These are phyloP conservation scores for Fusarium penzigii DNA, from an alignment of 2,329 filamentous ascomycete species.

Conservation along the genomic window DNA sequence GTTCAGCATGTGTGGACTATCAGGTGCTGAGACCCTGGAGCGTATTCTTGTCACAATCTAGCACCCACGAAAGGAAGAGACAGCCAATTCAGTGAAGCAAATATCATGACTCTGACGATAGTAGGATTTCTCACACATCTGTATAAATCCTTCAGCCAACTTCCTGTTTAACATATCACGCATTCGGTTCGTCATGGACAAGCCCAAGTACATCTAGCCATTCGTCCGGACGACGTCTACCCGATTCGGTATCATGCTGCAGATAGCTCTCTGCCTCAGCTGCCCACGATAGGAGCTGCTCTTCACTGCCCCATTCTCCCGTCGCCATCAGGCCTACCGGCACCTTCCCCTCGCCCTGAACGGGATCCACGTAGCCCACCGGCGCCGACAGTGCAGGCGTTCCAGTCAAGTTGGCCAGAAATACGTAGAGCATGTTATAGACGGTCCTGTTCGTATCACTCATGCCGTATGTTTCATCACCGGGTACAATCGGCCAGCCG, in stretches of 20 bases:
- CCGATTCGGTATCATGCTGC: slow-evolving; percentile 47
- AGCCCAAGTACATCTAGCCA: slow-evolving; percentile 59
- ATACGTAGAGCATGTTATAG: slow-evolving; percentile 83
- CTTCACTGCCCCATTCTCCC: slow-evolving; percentile 68
- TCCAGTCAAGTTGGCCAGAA: slow-evolving; percentile 80
- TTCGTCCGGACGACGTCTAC: slow-evolving; percentile 50
- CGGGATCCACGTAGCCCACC: slow-evolving; percentile 67
- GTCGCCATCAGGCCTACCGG: slow-evolving; percentile 64
- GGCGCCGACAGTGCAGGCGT: slow-evolving; percentile 75
- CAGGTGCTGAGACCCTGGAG: too few relatives aligned
- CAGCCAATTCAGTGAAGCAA: neutral
- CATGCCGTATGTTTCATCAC: slow-evolving; percentile 69
- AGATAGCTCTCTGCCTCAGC: slow-evolving; percentile 58
- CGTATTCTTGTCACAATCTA: too few relatives aligned
- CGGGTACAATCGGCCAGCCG: slow-evolving; percentile 67
- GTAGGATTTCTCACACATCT: neutral
- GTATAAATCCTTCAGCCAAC: neutral
- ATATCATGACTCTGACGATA: neutral
- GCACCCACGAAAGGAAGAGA: neutral
- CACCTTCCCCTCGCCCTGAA: slow-evolving; percentile 58
- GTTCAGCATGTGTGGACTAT: neutral
- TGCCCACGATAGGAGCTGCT: slow-evolving; percentile 62
- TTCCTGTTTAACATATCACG: neutral
- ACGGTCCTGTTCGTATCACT: slow-evolving; percentile 73
- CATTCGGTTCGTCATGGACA: slow-evolving; percentile 24